phyloP scores from a whole-genome alignment of 2,329 filamentous ascomycete genomes.

The Venturia aucupariae region DNA sequence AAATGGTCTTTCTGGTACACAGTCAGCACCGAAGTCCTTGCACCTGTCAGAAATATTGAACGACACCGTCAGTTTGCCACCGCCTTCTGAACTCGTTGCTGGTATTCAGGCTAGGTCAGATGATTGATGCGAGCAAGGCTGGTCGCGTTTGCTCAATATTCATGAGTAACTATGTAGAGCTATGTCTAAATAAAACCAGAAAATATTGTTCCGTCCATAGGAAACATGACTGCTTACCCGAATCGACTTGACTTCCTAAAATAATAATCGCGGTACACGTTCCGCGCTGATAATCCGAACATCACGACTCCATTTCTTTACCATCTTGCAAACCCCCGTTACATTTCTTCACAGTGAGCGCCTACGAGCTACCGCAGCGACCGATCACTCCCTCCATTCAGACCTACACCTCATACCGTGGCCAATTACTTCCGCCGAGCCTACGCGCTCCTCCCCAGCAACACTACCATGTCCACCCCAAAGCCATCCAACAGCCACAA shows the following conservation, averaged over 20 bases:
- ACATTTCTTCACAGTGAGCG: not conserved
- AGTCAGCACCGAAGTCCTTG: slow-evolving; percentile 1
- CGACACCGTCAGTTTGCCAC: slow-evolving; percentile 10
- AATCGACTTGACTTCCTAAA: not conserved
- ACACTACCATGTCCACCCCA: not conserved
- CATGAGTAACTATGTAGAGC: not conserved
- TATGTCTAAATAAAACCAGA: not conserved
- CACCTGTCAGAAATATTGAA: slow-evolving; percentile 11
- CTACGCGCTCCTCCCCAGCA: not conserved
- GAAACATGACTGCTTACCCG: not conserved
- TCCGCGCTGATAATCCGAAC: not conserved
- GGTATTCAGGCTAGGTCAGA: slow-evolving; percentile 7
- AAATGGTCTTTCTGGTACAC: not conserved
- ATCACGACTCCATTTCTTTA: not conserved
- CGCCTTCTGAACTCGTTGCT: slow-evolving; percentile 9
- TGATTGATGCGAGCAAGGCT: not conserved
- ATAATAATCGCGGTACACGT: not conserved
- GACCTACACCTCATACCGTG: not conserved
- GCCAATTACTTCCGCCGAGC: slow-evolving; percentile 9
- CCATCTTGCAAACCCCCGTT: not conserved
- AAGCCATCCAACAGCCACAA: slow-evolving; percentile 22
- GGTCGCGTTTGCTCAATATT: not conserved
- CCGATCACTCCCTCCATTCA: not conserved
- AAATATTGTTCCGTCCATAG: not conserved
- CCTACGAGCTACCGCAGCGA: not conserved